Conservation (phyloP, 345 rosid species). For the Hibiscus tridactylites region DNA sequence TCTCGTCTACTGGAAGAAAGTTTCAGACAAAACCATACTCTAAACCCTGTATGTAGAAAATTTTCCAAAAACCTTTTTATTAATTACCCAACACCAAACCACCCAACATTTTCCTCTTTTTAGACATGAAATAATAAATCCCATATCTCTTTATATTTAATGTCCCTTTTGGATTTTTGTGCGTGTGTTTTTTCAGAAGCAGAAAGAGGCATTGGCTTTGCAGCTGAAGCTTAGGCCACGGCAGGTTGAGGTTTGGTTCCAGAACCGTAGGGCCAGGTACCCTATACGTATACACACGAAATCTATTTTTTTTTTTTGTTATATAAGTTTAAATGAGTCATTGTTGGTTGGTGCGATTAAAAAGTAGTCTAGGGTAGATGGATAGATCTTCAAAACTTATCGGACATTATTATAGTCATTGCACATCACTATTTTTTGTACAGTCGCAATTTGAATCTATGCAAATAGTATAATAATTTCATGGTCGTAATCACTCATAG, state of each 20-base stretch:
- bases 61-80: neutral
- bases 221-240: constrained; percentile 79
- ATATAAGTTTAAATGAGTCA: neutral
- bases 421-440: too few relatives aligned
- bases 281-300: neutral
- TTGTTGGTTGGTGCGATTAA: constrained; percentile 18
- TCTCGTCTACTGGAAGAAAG: constrained; percentile 95
- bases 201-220: constrained; percentile 77
- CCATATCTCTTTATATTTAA: neutral
- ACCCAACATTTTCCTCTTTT: neutral
- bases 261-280: constrained; percentile 99
- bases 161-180: constrained; percentile 3
- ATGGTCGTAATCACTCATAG: too few relatives aligned
- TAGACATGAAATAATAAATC: neutral
- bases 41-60: constrained; percentile 50
- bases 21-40: constrained; percentile 80
- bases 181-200: constrained; percentile 44
- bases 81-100: neutral
- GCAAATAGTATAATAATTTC: too few relatives aligned
- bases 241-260: constrained; percentile 99
- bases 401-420: too few relatives aligned
- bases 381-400: too few relatives aligned
- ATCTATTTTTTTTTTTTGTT: neutral
- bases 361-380: neutral
- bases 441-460: too few relatives aligned